A percentile compares a stretch with the other conserved stretches of the same genome.
Evolutionary conservation across 1,139 yeast genomes (phyloP).

Genomic region (Yamadazyma membranifaciens): DNA sequence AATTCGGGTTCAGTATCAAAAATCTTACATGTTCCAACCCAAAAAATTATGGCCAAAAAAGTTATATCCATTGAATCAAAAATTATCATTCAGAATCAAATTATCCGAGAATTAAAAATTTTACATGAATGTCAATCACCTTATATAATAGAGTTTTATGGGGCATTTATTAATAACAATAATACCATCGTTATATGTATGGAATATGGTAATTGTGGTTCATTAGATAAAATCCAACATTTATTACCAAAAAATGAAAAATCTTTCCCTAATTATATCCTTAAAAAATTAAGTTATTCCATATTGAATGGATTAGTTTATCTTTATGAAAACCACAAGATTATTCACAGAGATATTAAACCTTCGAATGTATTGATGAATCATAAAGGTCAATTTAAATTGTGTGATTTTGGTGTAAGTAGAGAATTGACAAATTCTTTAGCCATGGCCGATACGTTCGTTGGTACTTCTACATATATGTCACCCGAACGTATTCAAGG

Average conservation of each 20-base stretch:
- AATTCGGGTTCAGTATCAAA: slow-evolving; percentile 92
- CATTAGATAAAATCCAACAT: slow-evolving; percentile 76
- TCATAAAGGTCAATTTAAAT: slow-evolving; percentile 74
- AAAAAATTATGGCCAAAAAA: slow-evolving; percentile 87
- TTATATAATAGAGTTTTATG: slow-evolving; percentile 84
- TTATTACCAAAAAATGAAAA: slow-evolving; percentile 31
- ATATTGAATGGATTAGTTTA: slow-evolving; percentile 81
- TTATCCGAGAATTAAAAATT: slow-evolving; percentile 82
- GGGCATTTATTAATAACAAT: slow-evolving; percentile 72
- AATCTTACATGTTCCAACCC: slow-evolving; percentile 85
- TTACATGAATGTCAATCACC: slow-evolving; percentile 88
- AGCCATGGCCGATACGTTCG: slow-evolving; percentile 87
- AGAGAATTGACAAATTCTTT: slow-evolving; percentile 87
- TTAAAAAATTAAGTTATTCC: slow-evolving; percentile 73
- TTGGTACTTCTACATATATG: slow-evolving; percentile 97
- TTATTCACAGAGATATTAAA: slow-evolving; percentile 89
- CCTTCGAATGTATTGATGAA: slow-evolving; percentile 73
- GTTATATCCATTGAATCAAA: slow-evolving; percentile 85
- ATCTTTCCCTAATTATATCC: slow-evolving; percentile 58
- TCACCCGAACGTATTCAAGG: slow-evolving; percentile 98
- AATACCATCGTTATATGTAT: slow-evolving; percentile 78
- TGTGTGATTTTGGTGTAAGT: slow-evolving; percentile 93
- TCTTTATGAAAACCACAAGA: slow-evolving; percentile 76
- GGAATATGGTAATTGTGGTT: slow-evolving; percentile 96
- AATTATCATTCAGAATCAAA: slow-evolving; percentile 77